A percentile compares a stretch with the other conserved stretches of the same genome.
These are phyloP conservation scores for Dothiorella sarmentorum DNA, from an alignment of 2,329 filamentous ascomycete species.

Conservation along the genomic window DNA sequence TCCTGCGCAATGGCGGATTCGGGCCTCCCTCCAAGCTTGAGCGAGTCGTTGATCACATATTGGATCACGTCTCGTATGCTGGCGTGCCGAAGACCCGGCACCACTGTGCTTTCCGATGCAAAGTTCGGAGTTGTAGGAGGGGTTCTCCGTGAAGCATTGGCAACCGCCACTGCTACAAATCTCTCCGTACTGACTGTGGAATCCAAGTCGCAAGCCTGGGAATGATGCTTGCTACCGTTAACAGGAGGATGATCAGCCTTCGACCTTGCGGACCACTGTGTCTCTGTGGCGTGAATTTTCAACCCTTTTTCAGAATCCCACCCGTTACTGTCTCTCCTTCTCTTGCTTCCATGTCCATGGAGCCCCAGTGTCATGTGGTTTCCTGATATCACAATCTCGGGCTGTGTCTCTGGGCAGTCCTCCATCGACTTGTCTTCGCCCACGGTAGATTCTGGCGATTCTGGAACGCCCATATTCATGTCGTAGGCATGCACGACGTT, in stretches of 20 bases:
- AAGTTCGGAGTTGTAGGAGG: conserved; percentile 30
- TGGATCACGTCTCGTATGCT: conserved; percentile 49
- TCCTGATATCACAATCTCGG: conserved; percentile 43
- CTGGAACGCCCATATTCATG: conserved; percentile 71
- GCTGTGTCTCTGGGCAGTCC: conserved; percentile 32
- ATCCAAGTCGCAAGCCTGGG: background rate
- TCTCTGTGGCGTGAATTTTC: conserved; percentile 22
- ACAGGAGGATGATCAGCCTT: background rate
- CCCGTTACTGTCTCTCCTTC: conserved; percentile 39
- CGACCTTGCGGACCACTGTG: background rate
- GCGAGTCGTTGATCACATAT: conserved; percentile 50
- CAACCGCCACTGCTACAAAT: background rate
- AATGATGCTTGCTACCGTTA: background rate
- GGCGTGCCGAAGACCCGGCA: conserved; percentile 47
- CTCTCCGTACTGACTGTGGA: conserved; percentile 15
- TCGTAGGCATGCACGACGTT: conserved; percentile 75
- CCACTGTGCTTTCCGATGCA: conserved; percentile 39
- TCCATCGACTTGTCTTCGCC: conserved; percentile 30
- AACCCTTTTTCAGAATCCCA: conserved; percentile 25
- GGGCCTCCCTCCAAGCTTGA: conserved; percentile 51
- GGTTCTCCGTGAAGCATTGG: background rate
- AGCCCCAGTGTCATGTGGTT: conserved; percentile 39
- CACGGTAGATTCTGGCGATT: conserved; percentile 51
- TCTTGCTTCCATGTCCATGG: conserved; percentile 40
- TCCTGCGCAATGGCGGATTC: conserved; percentile 49